Percentiles rank a stretch among this genome's conserved stretches.
phyloP scores from a whole-genome alignment of 352 stramenopile species.

The Globisporangium paddicum region DNA sequence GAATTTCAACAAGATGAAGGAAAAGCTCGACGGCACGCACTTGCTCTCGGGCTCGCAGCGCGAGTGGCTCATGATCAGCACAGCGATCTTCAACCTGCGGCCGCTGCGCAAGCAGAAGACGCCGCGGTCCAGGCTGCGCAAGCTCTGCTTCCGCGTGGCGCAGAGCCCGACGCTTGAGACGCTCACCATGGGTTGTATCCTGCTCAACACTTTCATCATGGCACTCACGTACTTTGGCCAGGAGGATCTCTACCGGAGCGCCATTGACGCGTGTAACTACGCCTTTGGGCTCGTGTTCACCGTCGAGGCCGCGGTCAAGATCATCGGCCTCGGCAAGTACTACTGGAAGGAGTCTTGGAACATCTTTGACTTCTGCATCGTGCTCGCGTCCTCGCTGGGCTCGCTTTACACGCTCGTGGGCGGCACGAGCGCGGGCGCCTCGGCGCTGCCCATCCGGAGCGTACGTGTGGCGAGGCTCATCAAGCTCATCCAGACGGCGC shows the following conservation, averaged over 20 bases:
- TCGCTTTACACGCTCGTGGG: too few relatives aligned
- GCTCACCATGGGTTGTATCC: slow-evolving; percentile 77
- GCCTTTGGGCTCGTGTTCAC: slow-evolving; percentile 82
- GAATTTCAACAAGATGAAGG: slow-evolving; percentile 84
- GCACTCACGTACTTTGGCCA: slow-evolving; percentile 81
- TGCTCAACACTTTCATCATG: slow-evolving; percentile 86
- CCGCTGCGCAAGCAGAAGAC: slow-evolving; percentile 37
- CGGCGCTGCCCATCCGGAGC: too few relatives aligned
- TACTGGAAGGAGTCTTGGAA: too few relatives aligned
- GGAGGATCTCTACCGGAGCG: slow-evolving; percentile 38
- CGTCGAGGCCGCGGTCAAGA: slow-evolving; percentile 74
- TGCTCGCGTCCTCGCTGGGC: too few relatives aligned
- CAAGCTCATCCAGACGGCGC: too few relatives aligned
- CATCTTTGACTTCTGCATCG: too few relatives aligned
- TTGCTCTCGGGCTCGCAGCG: slow-evolving; percentile 72
- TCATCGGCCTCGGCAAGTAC: slow-evolving; percentile 15
- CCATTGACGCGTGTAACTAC: slow-evolving; percentile 73
- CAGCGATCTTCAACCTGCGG: slow-evolving; percentile 34
- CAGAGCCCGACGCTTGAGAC: slow-evolving; percentile 58
- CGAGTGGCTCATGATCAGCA: slow-evolving; percentile 68
- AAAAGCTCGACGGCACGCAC: slow-evolving; percentile 51
- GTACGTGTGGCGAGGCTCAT: too few relatives aligned
- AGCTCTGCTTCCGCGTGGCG: slow-evolving; percentile 38
- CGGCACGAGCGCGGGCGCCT: too few relatives aligned
- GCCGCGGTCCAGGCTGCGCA: slow-evolving; percentile 30